A percentile compares a stretch with the other conserved stretches of the same genome.
These are phyloP conservation scores for Scheffersomyces quercinus DNA, from an alignment of 1,139 yeast species.

Conservation along the genomic window DNA sequence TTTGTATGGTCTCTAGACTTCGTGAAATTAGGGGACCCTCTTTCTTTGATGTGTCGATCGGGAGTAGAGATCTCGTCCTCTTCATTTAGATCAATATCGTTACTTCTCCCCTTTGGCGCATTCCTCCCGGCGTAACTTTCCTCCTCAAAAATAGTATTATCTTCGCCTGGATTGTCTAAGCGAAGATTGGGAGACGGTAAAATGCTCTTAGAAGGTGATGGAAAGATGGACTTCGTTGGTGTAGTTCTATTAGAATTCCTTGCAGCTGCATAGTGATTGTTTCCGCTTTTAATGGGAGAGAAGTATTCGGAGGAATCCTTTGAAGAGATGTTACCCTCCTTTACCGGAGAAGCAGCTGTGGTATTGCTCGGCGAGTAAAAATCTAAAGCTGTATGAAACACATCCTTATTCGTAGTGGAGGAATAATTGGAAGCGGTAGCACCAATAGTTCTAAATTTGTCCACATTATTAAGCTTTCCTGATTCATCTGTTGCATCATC, in stretches of 20 bases:
- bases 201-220: too few species aligned
- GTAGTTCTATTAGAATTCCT: background rate
- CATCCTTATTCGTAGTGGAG: constrained; percentile 27
- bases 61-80: background rate
- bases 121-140: constrained; percentile 3
- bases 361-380: constrained; percentile 10
- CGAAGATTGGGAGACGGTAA: constrained; percentile 6
- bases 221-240: constrained; percentile 4
- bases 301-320: background rate
- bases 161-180: constrained; percentile 8
- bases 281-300: constrained; percentile 4
- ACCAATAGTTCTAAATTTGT: constrained; percentile 20
- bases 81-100: constrained; percentile 10
- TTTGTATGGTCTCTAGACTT: background rate
- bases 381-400: constrained; percentile 44
- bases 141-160: constrained; percentile 5
- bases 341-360: background rate
- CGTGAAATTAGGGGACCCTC: constrained; percentile 19
- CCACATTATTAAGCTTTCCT: constrained; percentile 12
- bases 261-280: too few species aligned
- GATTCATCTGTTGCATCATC: constrained; percentile 18
- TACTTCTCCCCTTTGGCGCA: too few species aligned
- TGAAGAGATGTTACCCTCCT: background rate
- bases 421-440: constrained; percentile 18
- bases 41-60: constrained; percentile 12